phyloP scores from a whole-genome alignment of 345 rosid species.

The Linum tenue region DNA sequence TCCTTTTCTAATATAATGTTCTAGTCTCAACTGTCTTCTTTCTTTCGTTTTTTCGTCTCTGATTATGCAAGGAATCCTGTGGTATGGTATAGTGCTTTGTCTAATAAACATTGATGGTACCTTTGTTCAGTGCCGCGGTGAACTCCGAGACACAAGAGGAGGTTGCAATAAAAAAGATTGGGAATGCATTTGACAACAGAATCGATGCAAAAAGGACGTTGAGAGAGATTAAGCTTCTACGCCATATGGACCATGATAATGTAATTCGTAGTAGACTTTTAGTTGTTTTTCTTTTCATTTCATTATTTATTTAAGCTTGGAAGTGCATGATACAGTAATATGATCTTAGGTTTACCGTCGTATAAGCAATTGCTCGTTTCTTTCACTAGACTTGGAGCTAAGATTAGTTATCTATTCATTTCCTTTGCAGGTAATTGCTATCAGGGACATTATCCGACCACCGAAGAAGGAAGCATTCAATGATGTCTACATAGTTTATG shows the following conservation, averaged over 20 bases:
- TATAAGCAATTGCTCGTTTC: background rate
- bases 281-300: background rate
- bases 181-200: constrained; percentile 8
- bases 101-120: background rate
- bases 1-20: too few relatives aligned
- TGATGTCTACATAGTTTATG: constrained; percentile 8
- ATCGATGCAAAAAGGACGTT: constrained; percentile 10
- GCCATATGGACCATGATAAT: constrained; percentile 13
- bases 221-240: constrained; percentile 13
- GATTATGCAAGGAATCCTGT: too few relatives aligned
- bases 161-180: constrained; percentile 11
- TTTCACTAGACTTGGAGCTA: background rate
- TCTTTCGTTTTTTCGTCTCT: too few relatives aligned
- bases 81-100: too few relatives aligned
- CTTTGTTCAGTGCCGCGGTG: constrained; percentile 10
- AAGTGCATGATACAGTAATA: background rate
- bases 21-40: too few relatives aligned
- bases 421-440: constrained; percentile 7
- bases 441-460: constrained; percentile 7
- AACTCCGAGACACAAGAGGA: constrained; percentile 11
- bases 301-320: background rate
- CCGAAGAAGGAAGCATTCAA: constrained; percentile 6
- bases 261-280: background rate
- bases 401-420: too few relatives aligned
- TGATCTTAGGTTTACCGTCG: background rate